phyloP scores from a whole-genome alignment of 305 asterid genomes.

The Nicotiana rustica region DNA sequence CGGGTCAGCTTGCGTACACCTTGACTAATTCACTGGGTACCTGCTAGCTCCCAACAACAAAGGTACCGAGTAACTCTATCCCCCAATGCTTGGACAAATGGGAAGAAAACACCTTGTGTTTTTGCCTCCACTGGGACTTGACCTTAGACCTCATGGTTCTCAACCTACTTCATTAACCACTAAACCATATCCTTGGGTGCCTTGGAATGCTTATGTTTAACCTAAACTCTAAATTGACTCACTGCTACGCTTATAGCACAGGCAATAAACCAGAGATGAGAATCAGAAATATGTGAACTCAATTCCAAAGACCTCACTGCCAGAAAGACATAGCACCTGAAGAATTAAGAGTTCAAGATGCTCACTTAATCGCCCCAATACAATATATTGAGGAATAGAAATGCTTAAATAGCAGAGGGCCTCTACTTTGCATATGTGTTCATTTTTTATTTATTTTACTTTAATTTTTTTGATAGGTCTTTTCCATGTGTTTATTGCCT shows the following conservation, averaged over 20 bases:
- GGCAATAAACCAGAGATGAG: slow-evolving; percentile 6
- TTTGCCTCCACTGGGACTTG: no score
- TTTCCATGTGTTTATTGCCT: not conserved
- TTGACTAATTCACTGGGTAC: no score
- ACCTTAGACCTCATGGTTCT: no score
- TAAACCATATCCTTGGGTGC: no score
- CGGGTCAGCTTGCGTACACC: no score
- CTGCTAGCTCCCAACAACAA: no score
- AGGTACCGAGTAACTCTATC: no score
- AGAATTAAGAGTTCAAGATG: not conserved
- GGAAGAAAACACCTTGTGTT: no score
- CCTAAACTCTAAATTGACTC: slow-evolving; percentile 8
- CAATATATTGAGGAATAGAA: slow-evolving; percentile 7
- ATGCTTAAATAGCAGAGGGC: not conserved
- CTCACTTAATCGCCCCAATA: not conserved
- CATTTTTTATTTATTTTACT: no score
- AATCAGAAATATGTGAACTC: slow-evolving; percentile 8
- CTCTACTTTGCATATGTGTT: not conserved
- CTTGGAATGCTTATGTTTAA: not conserved
- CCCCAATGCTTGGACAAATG: no score
- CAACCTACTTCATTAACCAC: no score
- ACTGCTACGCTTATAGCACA: slow-evolving; percentile 6
- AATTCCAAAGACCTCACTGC: slow-evolving; percentile 12
- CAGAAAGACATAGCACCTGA: slow-evolving; percentile 11
- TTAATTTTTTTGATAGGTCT: no score